Evolutionary conservation across 2,329 filamentous ascomycete genomes (phyloP).

Genomic region (Karstenula rhodostoma): DNA sequence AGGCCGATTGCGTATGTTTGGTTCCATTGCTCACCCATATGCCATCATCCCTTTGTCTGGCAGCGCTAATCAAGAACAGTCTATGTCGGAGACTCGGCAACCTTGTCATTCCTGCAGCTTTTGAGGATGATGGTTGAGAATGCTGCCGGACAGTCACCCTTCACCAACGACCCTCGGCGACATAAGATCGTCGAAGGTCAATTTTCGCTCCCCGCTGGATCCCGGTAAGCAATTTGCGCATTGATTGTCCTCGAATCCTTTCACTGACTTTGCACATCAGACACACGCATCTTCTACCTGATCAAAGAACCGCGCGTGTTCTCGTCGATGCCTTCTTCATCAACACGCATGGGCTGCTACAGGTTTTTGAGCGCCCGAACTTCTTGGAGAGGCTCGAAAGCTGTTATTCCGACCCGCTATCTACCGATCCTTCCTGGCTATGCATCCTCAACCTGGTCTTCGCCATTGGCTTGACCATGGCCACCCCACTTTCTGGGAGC

Average conservation of each 20-base stretch:
- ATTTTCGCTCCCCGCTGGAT: conserved; percentile 57
- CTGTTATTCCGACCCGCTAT: conserved; percentile 64
- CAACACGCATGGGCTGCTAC: conserved; percentile 69
- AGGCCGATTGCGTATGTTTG: conserved; percentile 62
- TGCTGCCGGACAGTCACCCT: conserved; percentile 62
- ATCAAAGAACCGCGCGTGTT: conserved; percentile 62
- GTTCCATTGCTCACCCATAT: neutral
- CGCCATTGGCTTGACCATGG: conserved; percentile 68
- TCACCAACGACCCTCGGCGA: conserved; percentile 65
- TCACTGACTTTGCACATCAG: neutral
- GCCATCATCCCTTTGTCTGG: neutral
- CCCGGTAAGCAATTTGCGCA: conserved; percentile 34
- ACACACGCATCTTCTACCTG: conserved; percentile 63
- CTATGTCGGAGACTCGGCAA: conserved; percentile 70
- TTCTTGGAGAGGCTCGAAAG: conserved; percentile 61
- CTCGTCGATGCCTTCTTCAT: conserved; percentile 68
- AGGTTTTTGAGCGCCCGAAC: conserved; percentile 63
- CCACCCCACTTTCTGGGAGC: conserved; percentile 60
- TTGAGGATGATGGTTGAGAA: conserved; percentile 68
- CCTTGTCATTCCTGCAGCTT: conserved; percentile 67
- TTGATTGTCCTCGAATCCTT: too few relatives aligned
- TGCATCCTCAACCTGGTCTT: conserved; percentile 70
- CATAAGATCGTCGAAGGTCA: conserved; percentile 66
- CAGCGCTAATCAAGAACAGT: conserved; percentile 49
- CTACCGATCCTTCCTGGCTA: conserved; percentile 60